phyloP scores from a whole-genome alignment of 2,329 filamentous ascomycete genomes.

The Fusarium coicis region DNA sequence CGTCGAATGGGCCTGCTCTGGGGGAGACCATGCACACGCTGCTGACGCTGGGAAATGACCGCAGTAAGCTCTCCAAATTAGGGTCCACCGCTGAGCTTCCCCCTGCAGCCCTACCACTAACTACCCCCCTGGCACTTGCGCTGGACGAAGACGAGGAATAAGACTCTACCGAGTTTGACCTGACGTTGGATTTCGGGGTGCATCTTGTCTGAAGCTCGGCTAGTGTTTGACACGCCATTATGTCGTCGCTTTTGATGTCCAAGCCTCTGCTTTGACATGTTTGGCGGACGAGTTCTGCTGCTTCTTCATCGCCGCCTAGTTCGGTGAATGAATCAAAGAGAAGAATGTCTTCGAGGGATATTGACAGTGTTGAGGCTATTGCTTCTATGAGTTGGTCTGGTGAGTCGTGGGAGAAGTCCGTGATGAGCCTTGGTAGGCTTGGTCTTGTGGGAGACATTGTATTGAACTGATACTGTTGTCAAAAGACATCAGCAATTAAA shows the following conservation, averaged over 20 bases:
- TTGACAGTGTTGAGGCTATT: slow-evolving; percentile 52
- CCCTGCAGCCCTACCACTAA: slow-evolving; percentile 23
- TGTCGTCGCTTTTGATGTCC: slow-evolving; percentile 54
- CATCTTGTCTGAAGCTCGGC: slow-evolving; percentile 58
- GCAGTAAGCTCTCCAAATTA: slow-evolving; percentile 53
- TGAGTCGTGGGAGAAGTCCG: slow-evolving; percentile 28
- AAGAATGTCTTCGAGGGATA: slow-evolving; percentile 47
- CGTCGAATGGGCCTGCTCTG: slow-evolving; percentile 62
- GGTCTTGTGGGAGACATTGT: slow-evolving; percentile 19
- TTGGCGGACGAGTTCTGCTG: slow-evolving; percentile 42
- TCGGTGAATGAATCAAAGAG: slow-evolving; percentile 58
- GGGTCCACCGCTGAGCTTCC: slow-evolving; percentile 14
- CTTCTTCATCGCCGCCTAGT: slow-evolving; percentile 53
- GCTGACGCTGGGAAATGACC: slow-evolving; percentile 53
- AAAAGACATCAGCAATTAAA: neutral
- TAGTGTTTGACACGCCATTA: slow-evolving; percentile 56
- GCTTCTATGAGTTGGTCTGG: slow-evolving; percentile 49
- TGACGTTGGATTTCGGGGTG: slow-evolving; percentile 1
- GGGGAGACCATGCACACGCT: slow-evolving; percentile 58
- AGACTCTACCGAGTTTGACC: slow-evolving; percentile 22
- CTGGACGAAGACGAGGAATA: neutral
- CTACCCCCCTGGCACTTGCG: neutral
- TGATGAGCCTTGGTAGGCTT: slow-evolving; percentile 40
- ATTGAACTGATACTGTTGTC: neutral
- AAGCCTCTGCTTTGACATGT: slow-evolving; percentile 38